phyloP scores from a whole-genome alignment of 1,284 basidiomycete species.

The Marasmius oreades region DNA sequence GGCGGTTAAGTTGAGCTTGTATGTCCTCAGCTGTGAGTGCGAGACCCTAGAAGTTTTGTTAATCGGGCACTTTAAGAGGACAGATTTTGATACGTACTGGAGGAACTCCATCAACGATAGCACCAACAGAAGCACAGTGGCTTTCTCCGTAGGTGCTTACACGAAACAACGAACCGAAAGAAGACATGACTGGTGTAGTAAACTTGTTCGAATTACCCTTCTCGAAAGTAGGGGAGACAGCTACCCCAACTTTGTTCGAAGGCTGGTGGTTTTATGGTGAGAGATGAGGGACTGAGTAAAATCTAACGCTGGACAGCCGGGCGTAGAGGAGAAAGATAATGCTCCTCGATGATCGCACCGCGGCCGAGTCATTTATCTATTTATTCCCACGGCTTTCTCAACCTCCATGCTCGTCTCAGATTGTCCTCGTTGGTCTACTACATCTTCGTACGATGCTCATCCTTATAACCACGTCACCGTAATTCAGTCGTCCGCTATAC shows the following conservation, averaged over 20 bases:
- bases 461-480: too few relatives aligned
- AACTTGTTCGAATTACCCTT: not conserved
- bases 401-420: too few relatives aligned
- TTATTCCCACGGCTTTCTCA: too few relatives aligned
- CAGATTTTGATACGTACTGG: constrained; percentile 56
- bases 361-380: not conserved
- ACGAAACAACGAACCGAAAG: constrained; percentile 87
- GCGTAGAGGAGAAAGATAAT: not conserved
- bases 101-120: constrained; percentile 96
- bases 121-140: constrained; percentile 95
- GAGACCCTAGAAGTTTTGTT: constrained; percentile 61
- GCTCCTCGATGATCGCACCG: not conserved
- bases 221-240: not conserved
- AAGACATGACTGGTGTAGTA: constrained; percentile 66
- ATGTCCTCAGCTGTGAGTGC: constrained; percentile 81
- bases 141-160: constrained; percentile 99
- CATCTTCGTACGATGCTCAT: too few relatives aligned
- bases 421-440: too few relatives aligned
- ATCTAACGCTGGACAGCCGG: not conserved
- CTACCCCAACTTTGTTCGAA: not conserved
- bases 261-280: not conserved
- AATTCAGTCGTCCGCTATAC: too few relatives aligned
- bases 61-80: constrained; percentile 1
- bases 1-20: constrained; percentile 87
- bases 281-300: not conserved